Evolutionary conservation across 2,329 filamentous ascomycete genomes (phyloP).

Genomic region (Fusarium lyarnte): DNA sequence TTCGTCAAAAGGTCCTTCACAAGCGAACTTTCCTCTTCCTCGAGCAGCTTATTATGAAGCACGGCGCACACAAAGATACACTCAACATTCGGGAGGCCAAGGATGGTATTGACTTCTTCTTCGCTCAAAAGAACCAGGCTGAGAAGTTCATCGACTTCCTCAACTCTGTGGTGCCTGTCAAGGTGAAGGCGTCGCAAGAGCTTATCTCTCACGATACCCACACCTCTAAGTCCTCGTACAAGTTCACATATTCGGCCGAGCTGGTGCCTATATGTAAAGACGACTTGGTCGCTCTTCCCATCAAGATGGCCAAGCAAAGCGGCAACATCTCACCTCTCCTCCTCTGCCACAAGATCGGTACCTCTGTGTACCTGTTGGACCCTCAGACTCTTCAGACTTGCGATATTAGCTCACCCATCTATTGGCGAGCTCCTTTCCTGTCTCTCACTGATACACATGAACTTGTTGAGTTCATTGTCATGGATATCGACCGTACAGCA

Average conservation of each 20-base stretch:
- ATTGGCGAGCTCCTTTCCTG: conserved; percentile 90
- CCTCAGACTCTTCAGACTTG: conserved; percentile 90
- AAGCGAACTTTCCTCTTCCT: conserved; percentile 80
- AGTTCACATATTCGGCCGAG: conserved; percentile 91
- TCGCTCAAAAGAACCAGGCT: conserved; percentile 86
- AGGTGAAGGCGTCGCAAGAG: conserved; percentile 80
- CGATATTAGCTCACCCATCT: conserved; percentile 82
- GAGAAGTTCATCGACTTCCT: conserved; percentile 94
- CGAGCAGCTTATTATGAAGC: conserved; percentile 95
- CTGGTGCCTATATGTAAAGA: conserved; percentile 97
- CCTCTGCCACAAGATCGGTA: conserved; percentile 89
- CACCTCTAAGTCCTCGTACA: conserved; percentile 90
- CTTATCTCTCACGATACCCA: conserved; percentile 94
- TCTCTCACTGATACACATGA: conserved; percentile 85
- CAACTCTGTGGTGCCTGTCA: conserved; percentile 80
- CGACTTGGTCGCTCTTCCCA: conserved; percentile 91
- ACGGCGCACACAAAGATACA: conserved; percentile 88
- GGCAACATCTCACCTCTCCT: conserved; percentile 90
- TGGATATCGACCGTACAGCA: conserved; percentile 89
- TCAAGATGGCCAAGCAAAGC: conserved; percentile 84
- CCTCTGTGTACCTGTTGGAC: conserved; percentile 88
- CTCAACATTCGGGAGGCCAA: conserved; percentile 98
- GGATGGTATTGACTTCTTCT: conserved; percentile 97
- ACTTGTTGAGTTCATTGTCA: conserved; percentile 90
- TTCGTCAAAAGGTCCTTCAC: conserved; percentile 95